Conservation (phyloP, 768 basidiomycete species). For the Xerocomus brunneocitrinus region DNA sequence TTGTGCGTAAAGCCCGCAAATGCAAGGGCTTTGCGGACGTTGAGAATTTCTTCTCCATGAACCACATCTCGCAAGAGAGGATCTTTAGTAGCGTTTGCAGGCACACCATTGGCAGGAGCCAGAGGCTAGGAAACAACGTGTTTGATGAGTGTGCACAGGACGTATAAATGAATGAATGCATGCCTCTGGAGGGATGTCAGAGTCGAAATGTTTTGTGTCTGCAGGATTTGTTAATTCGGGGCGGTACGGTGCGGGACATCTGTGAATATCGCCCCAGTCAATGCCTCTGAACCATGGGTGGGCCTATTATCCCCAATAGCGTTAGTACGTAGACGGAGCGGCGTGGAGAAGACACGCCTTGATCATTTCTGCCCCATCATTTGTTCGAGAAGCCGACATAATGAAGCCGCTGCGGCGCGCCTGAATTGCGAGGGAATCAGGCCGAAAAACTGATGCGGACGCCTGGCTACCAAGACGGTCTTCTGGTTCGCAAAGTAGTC, state of each 20-base stretch:
- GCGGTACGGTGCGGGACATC: conserved; percentile 80
- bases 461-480: conserved; percentile 83
- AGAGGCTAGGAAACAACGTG: conserved; percentile 58
- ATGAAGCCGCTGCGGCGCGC: conserved; percentile 70
- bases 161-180: conserved; percentile 28
- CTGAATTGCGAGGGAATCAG: conserved; percentile 72
- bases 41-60: conserved; percentile 82
- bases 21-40: conserved; percentile 86
- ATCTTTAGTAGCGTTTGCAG: conserved; percentile 82
- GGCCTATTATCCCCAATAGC: conserved; percentile 39
- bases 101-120: conserved; percentile 81
- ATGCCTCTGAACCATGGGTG: conserved; percentile 91
- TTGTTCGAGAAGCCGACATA: conserved; percentile 47
- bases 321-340: conserved; percentile 17
- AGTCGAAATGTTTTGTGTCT: conserved; percentile 94
- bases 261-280: conserved; percentile 86
- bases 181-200: conserved; percentile 90
- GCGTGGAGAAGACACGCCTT: conserved; percentile 50
- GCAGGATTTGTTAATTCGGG: conserved; percentile 78
- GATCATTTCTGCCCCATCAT: conserved; percentile 87
- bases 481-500: conserved; percentile 91
- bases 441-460: conserved; percentile 61
- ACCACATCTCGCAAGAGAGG: conserved; percentile 81
- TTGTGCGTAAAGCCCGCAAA: conserved; percentile 92
- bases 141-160: conserved; percentile 26